Base-by-base conservation (phyloP, 495 filamentous ascomycete species). In the Penicillium cosmopolitanum region DNA sequence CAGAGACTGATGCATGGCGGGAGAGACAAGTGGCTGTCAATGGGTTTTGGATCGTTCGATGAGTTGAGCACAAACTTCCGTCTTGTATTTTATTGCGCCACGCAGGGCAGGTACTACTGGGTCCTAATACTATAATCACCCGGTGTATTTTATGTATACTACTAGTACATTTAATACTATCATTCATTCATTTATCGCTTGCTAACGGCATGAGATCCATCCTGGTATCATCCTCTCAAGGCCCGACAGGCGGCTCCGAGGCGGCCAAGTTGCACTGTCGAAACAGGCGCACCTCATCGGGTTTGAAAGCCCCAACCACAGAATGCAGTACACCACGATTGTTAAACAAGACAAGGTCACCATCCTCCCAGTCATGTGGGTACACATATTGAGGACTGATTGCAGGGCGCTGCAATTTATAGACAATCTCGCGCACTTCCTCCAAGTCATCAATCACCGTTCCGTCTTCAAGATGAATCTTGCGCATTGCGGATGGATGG, bases 191-290 rank as follows among this genome's bases (percentile, higher is more conserved):
- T 31, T 9, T 31, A 31, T 8, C 28, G 28, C 28, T 31, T 7
- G 4, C 28, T 31, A 31, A 31, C 23, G 23, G 23, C 23, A 23
- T 23, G 3, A 23, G 3, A 36, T 36, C 36, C n/a, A 57, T 12
- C 25, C 18, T 50, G 13, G 28, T 15, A 13, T 47, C 21, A 12
- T n/a, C 28, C 0, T 16, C 42, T 64, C 40, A 70, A n/a, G 68
- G 55, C 3, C 63, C 68, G 5, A 68, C 48, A 1, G 68, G 68
- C 5, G 65, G 55, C 28, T 66, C 66, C 5, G 61, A 66, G 11
- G 83, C 86, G 34, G 88, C 87, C 68, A 90, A 75, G 67, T 91
- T 91, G 73, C 88, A 91, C 77, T 92, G 89, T 55, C 88, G 73
- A 62, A 92, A 91, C 57, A 92, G 60, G 25, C 89, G 72, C 23